A percentile compares a stretch with the other conserved stretches of the same genome.
phyloP scores from a whole-genome alignment of 305 asterid genomes.

The Nicotiana rustica region DNA sequence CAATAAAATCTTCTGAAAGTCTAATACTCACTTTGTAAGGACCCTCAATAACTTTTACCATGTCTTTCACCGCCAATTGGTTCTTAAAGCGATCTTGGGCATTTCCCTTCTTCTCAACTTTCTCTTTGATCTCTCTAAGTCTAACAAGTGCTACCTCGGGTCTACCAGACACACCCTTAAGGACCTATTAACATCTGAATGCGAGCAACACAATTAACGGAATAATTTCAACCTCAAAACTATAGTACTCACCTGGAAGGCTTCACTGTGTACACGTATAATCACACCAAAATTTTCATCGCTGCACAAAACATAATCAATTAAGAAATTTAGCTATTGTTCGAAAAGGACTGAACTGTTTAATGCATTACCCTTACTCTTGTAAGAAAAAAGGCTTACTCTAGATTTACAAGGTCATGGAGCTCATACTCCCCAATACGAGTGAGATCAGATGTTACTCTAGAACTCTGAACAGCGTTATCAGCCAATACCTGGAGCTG shows the following conservation, averaged over 20 bases:
- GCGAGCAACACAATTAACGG: slow-evolving; percentile 37
- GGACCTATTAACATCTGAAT: slow-evolving; percentile 60
- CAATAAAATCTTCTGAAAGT: slow-evolving; percentile 37
- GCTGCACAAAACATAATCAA: slow-evolving; percentile 53
- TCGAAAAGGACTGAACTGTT: not conserved
- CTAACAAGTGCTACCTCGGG: slow-evolving; percentile 89
- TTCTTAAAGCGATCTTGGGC: slow-evolving; percentile 77
- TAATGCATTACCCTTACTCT: not conserved
- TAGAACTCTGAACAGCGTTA: slow-evolving; percentile 90
- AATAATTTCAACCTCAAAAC: slow-evolving; percentile 26
- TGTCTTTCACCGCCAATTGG: slow-evolving; percentile 49
- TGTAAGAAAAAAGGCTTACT: slow-evolving; percentile 52
- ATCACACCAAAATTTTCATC: slow-evolving; percentile 89
- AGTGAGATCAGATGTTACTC: slow-evolving; percentile 53
- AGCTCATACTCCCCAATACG: slow-evolving; percentile 37
- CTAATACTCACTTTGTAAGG: slow-evolving; percentile 72
- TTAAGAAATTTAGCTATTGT: not conserved
- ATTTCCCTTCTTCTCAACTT: slow-evolving; percentile 70
- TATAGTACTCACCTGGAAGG: slow-evolving; percentile 72
- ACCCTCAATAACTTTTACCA: slow-evolving; percentile 74
- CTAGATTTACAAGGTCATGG: slow-evolving; percentile 88
- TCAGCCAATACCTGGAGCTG: slow-evolving; percentile 90
- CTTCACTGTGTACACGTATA: slow-evolving; percentile 95
- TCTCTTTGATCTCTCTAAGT: slow-evolving; percentile 82
- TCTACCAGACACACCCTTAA: slow-evolving; percentile 86